Conservation (phyloP, 2,329 filamentous ascomycete genomes). For the Blumeria hordei region DNA sequence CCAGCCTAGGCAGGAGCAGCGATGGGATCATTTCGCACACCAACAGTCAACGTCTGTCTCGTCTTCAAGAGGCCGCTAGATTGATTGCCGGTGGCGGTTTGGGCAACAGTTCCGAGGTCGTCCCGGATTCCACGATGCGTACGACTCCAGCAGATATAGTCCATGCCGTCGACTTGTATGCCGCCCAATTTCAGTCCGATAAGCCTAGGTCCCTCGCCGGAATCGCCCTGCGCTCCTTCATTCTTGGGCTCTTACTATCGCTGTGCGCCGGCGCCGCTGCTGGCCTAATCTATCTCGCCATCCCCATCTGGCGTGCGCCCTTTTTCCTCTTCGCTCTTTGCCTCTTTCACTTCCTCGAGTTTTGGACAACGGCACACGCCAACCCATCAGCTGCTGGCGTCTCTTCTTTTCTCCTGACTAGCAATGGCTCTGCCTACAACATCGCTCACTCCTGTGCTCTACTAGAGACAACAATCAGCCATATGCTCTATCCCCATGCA, state of each 20-base stretch:
- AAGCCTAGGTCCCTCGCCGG: constrained; percentile 16
- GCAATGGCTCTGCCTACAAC: constrained; percentile 67
- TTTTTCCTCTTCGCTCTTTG: constrained; percentile 47
- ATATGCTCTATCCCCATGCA: constrained; percentile 25
- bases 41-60: neutral
- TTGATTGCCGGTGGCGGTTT: constrained; percentile 1
- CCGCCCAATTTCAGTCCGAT: constrained; percentile 10
- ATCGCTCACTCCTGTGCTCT: constrained; percentile 57
- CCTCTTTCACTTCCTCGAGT: constrained; percentile 89
- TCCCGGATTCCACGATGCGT: neutral
- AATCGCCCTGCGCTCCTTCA: constrained; percentile 16
- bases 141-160: constrained; percentile 6
- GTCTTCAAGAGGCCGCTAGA: neutral
- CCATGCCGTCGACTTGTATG: constrained; percentile 9
- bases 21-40: too few relatives aligned
- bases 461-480: constrained; percentile 43
- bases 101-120: neutral
- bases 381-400: constrained; percentile 54
- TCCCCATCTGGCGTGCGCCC: constrained; percentile 30
- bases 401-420: constrained; percentile 57
- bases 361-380: constrained; percentile 65
- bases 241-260: constrained; percentile 12
- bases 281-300: constrained; percentile 6
- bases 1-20: too few relatives aligned
- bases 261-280: constrained; percentile 8